Conservation (phyloP, 192 early-diverging fungal species). For the Coemansia sp. region DNA sequence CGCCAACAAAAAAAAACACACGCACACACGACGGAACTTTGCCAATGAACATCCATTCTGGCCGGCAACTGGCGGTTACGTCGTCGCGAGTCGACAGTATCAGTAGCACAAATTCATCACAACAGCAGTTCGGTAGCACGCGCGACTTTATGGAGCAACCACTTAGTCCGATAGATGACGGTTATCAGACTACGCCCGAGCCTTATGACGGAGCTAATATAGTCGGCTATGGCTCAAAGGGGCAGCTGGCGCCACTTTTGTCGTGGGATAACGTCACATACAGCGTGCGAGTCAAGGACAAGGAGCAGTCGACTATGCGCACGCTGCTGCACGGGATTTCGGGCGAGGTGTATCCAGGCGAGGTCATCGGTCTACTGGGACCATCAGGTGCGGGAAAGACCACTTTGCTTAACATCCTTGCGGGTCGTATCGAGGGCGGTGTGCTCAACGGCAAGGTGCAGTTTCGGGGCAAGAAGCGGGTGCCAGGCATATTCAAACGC, state of each 20-base stretch:
- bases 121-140: slow-evolving; percentile 50
- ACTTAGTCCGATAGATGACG: slow-evolving; percentile 40
- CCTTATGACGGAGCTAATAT: not conserved
- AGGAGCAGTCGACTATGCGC: slow-evolving; percentile 46
- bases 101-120: slow-evolving; percentile 21
- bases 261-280: slow-evolving; percentile 51
- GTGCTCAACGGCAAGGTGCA: slow-evolving; percentile 72
- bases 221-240: slow-evolving; percentile 2
- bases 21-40: not conserved
- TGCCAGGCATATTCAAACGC: slow-evolving; percentile 68
- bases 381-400: slow-evolving; percentile 94
- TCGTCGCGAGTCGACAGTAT: slow-evolving; percentile 13
- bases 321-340: slow-evolving; percentile 68
- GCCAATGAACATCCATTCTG: slow-evolving; percentile 9
- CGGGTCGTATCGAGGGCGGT: slow-evolving; percentile 71
- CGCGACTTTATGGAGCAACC: slow-evolving; percentile 54
- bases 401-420: slow-evolving; percentile 88
- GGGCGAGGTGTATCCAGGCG: slow-evolving; percentile 79
- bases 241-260: slow-evolving; percentile 31
- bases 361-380: slow-evolving; percentile 93
- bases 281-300: slow-evolving; percentile 51
- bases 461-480: slow-evolving; percentile 74
- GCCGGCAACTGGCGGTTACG: slow-evolving; percentile 7
- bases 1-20: not conserved
- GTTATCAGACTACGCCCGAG: slow-evolving; percentile 14